phyloP scores from a whole-genome alignment of 1,139 yeast species.

The Taphrina betulina region DNA sequence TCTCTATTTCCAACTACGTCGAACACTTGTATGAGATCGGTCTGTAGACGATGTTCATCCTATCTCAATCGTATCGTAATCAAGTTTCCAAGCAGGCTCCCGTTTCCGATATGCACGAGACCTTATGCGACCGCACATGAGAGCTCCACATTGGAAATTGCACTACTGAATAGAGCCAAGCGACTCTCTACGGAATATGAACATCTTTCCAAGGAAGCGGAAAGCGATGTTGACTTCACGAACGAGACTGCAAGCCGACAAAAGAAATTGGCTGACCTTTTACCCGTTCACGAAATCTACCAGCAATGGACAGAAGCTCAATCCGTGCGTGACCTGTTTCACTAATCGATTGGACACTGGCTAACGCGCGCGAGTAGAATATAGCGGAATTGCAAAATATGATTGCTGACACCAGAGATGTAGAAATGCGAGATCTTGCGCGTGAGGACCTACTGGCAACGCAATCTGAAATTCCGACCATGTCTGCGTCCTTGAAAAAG shows the following conservation, averaged over 20 bases:
- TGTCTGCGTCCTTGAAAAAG: constrained; percentile 52
- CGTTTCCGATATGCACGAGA: too few relatives aligned
- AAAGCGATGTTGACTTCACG: constrained; percentile 14
- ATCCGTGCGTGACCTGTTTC: too few relatives aligned
- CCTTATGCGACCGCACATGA: too few relatives aligned
- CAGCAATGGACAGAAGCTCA: constrained; percentile 9
- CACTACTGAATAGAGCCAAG: constrained; percentile 6
- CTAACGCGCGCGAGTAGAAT: constrained; percentile 10
- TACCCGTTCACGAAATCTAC: constrained; percentile 4
- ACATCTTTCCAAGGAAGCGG: constrained; percentile 4
- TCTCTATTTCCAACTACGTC: too few relatives aligned
- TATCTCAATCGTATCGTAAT: too few relatives aligned
- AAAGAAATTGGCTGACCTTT: constrained; percentile 10
- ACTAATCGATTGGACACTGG: too few relatives aligned
- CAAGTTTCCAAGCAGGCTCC: too few relatives aligned
- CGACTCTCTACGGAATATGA: constrained; percentile 4
- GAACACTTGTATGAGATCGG: too few relatives aligned
- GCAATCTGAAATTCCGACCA: not conserved
- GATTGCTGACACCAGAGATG: constrained; percentile 12
- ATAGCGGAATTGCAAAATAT: not conserved
- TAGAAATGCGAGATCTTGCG: constrained; percentile 21
- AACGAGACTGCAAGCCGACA: constrained; percentile 24
- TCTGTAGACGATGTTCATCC: too few relatives aligned
- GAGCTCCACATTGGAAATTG: too few relatives aligned
- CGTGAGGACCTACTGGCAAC: constrained; percentile 16